Evolutionary conservation across 2,329 filamentous ascomycete genomes (phyloP), one percentile per base, ranked within the genome.

Genomic region (Fusarium sp.): DNA sequence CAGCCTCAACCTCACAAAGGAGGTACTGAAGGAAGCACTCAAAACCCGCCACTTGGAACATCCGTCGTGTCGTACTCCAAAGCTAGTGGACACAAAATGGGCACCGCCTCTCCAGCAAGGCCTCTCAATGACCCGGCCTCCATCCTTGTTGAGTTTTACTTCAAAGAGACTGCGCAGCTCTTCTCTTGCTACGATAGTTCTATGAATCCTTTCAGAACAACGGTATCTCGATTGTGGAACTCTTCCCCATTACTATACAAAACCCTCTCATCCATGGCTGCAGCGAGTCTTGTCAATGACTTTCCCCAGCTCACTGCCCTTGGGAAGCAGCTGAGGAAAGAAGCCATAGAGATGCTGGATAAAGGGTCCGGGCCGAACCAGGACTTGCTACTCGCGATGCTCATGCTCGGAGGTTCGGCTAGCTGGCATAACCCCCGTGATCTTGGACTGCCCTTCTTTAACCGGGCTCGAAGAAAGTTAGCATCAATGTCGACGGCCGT

Each of bases 181-280:
- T 73, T 68, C 41, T 70, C 70, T 9, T 61, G 63, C 23, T 73
- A 73, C 13, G 70, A 73, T 34, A 58, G 65, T 9, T 58, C 48
- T 1, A 73, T 68, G 61, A 73, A 73, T 23, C 70, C 70, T 6
- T 73, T 73, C 20, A 61, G 70, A 10, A 58, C 70, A 5, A 45
- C 61, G 9, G 60, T 73, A 4, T 57, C 56, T 23, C 70, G 70
- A 6, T 64, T 70, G 3, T 73, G 70, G 70, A 59, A 48, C 10
- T 58, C 63, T 9, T 73, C 70, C 18, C 70, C 54, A 23, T 30
- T 71, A 18, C 54, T 73, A 18, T 67, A 70, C 32, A 48, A 64
- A n/a, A 62, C 70, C 1, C 63, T 73, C 50, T 65, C 67, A 25
- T 70, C 67, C 41, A 73, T 73, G 70, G 70, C 70, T 14, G 70